Percentiles rank a stretch among this genome's conserved stretches.
Evolutionary conservation across 768 basidiomycete genomes (phyloP).

Genomic region (Rhodotorula toruloides): DNA sequence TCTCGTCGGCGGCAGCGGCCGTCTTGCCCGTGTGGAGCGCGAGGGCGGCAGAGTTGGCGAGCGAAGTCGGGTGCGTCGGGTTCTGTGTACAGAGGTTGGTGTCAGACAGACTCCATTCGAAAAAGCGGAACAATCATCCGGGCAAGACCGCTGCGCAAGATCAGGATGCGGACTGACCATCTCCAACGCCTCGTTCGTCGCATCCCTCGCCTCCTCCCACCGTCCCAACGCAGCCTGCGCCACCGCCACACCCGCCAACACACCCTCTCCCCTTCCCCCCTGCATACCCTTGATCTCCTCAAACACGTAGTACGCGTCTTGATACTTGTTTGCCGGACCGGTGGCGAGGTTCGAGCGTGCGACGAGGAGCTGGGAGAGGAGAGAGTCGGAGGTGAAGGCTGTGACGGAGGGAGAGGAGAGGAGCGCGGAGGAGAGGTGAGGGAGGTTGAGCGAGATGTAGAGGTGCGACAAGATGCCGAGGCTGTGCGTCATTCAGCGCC

Average conservation of each 20-base stretch:
- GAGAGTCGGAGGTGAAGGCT: constrained; percentile 36
- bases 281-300: constrained; percentile 42
- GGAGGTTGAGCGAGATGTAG: constrained; percentile 35
- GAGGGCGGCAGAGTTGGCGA: constrained; percentile 40
- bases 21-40: constrained; percentile 36
- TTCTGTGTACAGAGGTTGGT: constrained; percentile 14
- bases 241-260: constrained; percentile 32
- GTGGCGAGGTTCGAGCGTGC: constrained; percentile 32
- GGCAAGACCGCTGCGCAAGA: not conserved
- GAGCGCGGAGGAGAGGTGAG: constrained; percentile 23
- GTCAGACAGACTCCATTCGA: not conserved
- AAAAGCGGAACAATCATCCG: not conserved
- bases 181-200: constrained; percentile 35
- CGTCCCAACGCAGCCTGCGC: constrained; percentile 36
- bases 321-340: constrained; percentile 36
- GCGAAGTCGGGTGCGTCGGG: constrained; percentile 37
- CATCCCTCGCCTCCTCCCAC: constrained; percentile 40
- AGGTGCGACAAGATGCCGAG: constrained; percentile 38
- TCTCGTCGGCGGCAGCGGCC: constrained; percentile 9
- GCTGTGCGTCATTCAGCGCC: not conserved
- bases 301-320: constrained; percentile 43
- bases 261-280: constrained; percentile 37
- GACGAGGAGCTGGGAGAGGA: constrained; percentile 36
- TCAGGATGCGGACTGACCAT: constrained; percentile 23
- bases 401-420: constrained; percentile 22